Evolutionary conservation across 495 filamentous ascomycete genomes (phyloP).

Genomic region (Ascodesmis nigricans): DNA sequence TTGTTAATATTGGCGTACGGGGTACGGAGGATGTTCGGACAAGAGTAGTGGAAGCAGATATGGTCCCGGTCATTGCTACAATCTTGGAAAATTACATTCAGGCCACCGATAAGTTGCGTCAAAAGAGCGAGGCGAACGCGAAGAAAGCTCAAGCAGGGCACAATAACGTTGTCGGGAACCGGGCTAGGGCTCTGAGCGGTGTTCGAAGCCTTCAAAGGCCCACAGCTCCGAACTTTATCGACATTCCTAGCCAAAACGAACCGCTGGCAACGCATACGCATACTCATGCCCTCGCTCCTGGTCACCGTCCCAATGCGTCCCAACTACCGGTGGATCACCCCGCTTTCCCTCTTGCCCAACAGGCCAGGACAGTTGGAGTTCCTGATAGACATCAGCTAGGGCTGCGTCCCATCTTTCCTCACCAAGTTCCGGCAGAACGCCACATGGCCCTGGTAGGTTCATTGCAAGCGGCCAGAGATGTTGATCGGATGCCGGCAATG

Average conservation of each 20-base stretch:
- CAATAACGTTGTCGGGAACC: no score
- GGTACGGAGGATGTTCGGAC: constrained; percentile 86
- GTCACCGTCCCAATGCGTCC: constrained; percentile 36
- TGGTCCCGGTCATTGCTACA: constrained; percentile 98
- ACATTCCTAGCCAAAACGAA: constrained; percentile 32
- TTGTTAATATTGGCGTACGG: constrained; percentile 93
- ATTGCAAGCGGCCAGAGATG: no score
- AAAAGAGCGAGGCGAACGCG: constrained; percentile 49
- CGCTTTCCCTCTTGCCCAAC: no score
- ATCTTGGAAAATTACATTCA: constrained; percentile 97
- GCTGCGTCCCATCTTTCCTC: no score
- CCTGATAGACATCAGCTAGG: no score
- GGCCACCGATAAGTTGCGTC: constrained; percentile 72
- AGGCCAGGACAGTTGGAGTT: no score
- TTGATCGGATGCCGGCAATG: constrained; percentile 72
- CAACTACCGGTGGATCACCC: no score
- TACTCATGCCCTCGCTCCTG: constrained; percentile 23
- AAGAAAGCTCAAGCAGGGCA: no score
- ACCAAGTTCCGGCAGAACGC: no score
- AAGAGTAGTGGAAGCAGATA: constrained; percentile 89
- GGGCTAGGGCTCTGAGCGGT: no score
- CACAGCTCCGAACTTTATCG: constrained; percentile 48
- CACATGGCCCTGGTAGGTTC: no score
- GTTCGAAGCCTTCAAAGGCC: constrained; percentile 33
- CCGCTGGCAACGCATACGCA: constrained; percentile 24